Conservation (phyloP, 2,329 filamentous ascomycete genomes). For the Sphaerulina musiva region DNA sequence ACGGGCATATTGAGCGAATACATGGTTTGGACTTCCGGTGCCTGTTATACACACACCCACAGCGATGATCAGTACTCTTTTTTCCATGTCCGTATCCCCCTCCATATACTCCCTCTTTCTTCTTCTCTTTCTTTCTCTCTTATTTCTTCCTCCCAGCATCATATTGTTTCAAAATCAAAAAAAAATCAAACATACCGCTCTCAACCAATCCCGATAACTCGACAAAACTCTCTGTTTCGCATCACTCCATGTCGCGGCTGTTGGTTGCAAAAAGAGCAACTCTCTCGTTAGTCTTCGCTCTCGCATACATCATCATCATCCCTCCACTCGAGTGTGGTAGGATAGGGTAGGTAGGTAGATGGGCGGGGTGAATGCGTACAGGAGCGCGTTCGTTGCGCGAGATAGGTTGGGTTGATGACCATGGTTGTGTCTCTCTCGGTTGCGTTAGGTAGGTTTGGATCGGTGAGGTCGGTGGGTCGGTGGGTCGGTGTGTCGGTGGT, state of each 20-base stretch:
- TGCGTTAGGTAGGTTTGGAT: no score
- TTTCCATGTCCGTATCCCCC: neutral
- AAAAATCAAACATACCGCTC: slow-evolving; percentile 62
- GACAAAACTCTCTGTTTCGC: slow-evolving; percentile 79
- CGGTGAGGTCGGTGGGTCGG: neutral
- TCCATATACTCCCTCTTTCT: no score
- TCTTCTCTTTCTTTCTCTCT: no score
- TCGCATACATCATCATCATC: neutral
- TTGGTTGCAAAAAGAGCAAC: slow-evolving; percentile 7
- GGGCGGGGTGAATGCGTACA: slow-evolving; percentile 35
- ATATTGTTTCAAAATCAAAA: no score
- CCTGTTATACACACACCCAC: slow-evolving; percentile 48
- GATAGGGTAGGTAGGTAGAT: neutral
- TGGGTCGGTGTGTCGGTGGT: no score
- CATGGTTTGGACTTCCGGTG: slow-evolving; percentile 94
- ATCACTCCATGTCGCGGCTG: slow-evolving; percentile 84
- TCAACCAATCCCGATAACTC: slow-evolving; percentile 91
- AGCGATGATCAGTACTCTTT: slow-evolving; percentile 1
- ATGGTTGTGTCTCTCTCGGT: slow-evolving; percentile 24
- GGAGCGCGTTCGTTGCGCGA: slow-evolving; percentile 55
- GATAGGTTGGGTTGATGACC: slow-evolving; percentile 84
- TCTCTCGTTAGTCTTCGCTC: slow-evolving; percentile 17
- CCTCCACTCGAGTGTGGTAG: neutral
- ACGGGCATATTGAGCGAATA: slow-evolving; percentile 89
- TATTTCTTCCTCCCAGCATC: no score